Conservation (phyloP, 768 basidiomycete species). For the Hypholoma sublateritium region DNA sequence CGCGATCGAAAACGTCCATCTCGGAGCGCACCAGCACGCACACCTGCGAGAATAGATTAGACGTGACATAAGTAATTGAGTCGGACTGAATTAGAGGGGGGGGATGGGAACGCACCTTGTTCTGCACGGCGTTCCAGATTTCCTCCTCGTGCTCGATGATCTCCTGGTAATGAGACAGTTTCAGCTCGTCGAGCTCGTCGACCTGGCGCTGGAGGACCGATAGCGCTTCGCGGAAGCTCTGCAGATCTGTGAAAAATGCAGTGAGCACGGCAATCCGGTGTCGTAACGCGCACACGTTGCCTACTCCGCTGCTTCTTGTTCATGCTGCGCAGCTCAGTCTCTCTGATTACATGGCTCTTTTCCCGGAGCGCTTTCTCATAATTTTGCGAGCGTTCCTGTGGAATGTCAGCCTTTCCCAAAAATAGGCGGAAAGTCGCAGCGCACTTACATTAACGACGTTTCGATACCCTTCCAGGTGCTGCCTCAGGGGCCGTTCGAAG, state of each 20-base stretch:
- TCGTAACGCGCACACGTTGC: slow-evolving; percentile 7
- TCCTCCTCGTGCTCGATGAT: slow-evolving; percentile 93
- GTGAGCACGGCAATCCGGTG: background rate
- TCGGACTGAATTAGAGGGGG: background rate
- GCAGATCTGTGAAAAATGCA: slow-evolving; percentile 60
- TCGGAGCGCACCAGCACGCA: slow-evolving; percentile 86
- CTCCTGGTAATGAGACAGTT: slow-evolving; percentile 81
- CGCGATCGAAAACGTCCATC: slow-evolving; percentile 88
- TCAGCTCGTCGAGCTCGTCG: slow-evolving; percentile 86
- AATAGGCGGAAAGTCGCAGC: background rate
- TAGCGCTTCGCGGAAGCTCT: slow-evolving; percentile 84
- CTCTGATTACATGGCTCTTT: slow-evolving; percentile 81
- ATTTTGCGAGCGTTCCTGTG: slow-evolving; percentile 77
- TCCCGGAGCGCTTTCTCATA: slow-evolving; percentile 84
- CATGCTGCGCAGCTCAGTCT: slow-evolving; percentile 84
- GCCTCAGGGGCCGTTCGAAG: slow-evolving; percentile 87
- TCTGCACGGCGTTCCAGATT: slow-evolving; percentile 91
- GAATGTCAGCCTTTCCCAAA: slow-evolving; percentile 2
- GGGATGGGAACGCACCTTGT: slow-evolving; percentile 53
- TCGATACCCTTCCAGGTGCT: slow-evolving; percentile 80
- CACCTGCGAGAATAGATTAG: slow-evolving; percentile 39
- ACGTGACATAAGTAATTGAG: background rate
- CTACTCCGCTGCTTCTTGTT: slow-evolving; percentile 86
- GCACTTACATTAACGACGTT: slow-evolving; percentile 61
- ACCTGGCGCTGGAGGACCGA: slow-evolving; percentile 83